phyloP scores from a whole-genome alignment of 1,284 basidiomycete genomes.

The Ustilago shanxiensis region DNA sequence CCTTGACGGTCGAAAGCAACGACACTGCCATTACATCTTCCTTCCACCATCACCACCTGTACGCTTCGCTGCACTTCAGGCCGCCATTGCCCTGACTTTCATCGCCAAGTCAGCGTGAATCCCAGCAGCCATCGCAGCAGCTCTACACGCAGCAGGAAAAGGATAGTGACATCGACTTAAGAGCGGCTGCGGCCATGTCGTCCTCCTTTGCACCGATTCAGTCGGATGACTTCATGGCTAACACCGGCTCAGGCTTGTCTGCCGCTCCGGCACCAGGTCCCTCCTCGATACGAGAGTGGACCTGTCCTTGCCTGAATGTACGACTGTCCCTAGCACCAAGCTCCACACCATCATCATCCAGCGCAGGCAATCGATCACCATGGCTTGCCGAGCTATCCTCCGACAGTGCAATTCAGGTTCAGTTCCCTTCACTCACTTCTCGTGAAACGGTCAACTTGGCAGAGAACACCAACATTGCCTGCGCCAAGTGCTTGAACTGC shows the following conservation, averaged over 20 bases:
- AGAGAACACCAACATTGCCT: slow-evolving; percentile 34
- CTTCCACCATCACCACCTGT: not conserved
- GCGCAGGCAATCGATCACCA: not conserved
- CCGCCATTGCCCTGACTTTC: not conserved
- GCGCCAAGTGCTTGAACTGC: slow-evolving; percentile 53
- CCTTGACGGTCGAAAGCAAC: not conserved
- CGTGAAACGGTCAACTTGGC: slow-evolving; percentile 44
- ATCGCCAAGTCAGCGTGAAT: not conserved
- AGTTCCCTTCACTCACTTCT: slow-evolving; percentile 37
- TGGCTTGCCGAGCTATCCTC: slow-evolving; percentile 41
- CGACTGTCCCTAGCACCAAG: slow-evolving; percentile 31
- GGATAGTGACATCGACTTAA: not conserved
- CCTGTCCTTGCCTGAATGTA: slow-evolving; percentile 49
- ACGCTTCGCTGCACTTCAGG: not conserved
- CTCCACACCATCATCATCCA: slow-evolving; percentile 3
- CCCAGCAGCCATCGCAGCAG: not conserved
- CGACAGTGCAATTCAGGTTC: slow-evolving; percentile 40
- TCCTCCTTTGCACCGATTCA: slow-evolving; percentile 13
- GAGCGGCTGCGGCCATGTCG: slow-evolving; percentile 12
- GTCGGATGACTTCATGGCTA: slow-evolving; percentile 5
- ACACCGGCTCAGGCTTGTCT: slow-evolving; percentile 23
- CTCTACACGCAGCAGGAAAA: not conserved
- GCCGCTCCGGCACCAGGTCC: slow-evolving; percentile 23
- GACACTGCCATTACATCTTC: not conserved
- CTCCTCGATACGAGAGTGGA: slow-evolving; percentile 34